Percentiles rank a stretch among this genome's conserved stretches.
Conservation (phyloP, 1,139 yeast species). For the Blastobotrys proliferans region DNA sequence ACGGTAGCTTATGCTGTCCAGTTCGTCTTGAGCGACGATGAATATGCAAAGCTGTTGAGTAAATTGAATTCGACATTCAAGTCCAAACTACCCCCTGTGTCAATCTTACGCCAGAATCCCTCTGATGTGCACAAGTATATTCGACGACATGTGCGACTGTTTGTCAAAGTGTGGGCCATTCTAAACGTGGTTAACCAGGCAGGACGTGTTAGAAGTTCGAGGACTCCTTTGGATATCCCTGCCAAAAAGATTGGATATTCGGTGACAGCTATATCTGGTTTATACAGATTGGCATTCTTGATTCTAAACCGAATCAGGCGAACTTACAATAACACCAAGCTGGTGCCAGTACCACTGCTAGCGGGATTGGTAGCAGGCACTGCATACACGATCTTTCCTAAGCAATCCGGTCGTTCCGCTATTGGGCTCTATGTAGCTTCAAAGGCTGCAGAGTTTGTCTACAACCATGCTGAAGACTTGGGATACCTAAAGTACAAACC, state of each 20-base stretch:
- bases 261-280: slow-evolving; percentile 27
- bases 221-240: slow-evolving; percentile 10
- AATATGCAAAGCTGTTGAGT: slow-evolving; percentile 22
- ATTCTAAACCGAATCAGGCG: slow-evolving; percentile 16
- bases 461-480: slow-evolving; percentile 36
- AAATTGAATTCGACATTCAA: slow-evolving; percentile 14
- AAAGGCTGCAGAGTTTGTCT: slow-evolving; percentile 36
- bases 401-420: slow-evolving; percentile 26
- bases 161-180: slow-evolving; percentile 27
- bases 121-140: slow-evolving; percentile 9
- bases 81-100: slow-evolving; percentile 15
- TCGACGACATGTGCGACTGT: slow-evolving; percentile 31
- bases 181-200: slow-evolving; percentile 23
- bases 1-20: slow-evolving; percentile 24
- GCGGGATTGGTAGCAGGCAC: slow-evolving; percentile 32
- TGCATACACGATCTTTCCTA: slow-evolving; percentile 31
- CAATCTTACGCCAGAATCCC: neutral
- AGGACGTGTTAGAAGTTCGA: slow-evolving; percentile 11
- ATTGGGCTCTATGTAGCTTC: slow-evolving; percentile 35
- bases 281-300: slow-evolving; percentile 27
- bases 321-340: neutral
- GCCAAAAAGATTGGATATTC: slow-evolving; percentile 28
- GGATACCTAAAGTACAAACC: slow-evolving; percentile 36
- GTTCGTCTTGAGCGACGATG: slow-evolving; percentile 27
- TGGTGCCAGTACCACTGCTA: slow-evolving; percentile 25